phyloP scores from a whole-genome alignment of 2,329 filamentous ascomycete genomes.

The Arthroderma sp. region DNA sequence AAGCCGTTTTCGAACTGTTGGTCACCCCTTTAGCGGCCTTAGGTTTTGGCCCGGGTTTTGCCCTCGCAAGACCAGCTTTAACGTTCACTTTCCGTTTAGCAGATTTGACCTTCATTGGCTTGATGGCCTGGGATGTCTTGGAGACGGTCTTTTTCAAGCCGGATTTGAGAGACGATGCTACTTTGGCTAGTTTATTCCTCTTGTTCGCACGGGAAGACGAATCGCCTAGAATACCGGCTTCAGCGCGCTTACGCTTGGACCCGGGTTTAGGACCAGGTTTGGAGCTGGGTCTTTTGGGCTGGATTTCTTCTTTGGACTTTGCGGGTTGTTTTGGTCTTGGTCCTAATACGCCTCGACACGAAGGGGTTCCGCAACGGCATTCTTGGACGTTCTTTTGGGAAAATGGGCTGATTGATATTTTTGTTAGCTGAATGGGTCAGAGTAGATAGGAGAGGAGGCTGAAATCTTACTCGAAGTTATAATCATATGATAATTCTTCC shows the following conservation, averaged over 20 bases:
- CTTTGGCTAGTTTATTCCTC: conserved; percentile 11
- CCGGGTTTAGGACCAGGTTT: conserved; percentile 8
- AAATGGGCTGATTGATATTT: conserved; percentile 32
- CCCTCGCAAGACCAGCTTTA: background rate
- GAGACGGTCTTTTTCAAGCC: conserved; percentile 21
- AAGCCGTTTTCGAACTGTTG: background rate
- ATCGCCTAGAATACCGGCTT: conserved; percentile 14
- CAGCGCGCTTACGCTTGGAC: conserved; percentile 23
- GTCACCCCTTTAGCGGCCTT: background rate
- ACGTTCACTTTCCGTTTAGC: background rate
- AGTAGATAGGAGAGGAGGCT: background rate
- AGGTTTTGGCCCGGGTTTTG: background rate
- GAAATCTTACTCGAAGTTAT: conserved; percentile 51
- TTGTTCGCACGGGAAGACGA: conserved; percentile 20
- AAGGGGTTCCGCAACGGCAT: conserved; percentile 48
- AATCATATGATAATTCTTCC: conserved; percentile 92
- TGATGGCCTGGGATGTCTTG: conserved; percentile 8
- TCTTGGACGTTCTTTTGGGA: conserved; percentile 50
- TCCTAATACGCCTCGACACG: conserved; percentile 50
- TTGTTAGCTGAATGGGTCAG: background rate
- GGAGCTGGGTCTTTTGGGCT: conserved; percentile 13
- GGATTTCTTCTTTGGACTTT: conserved; percentile 16
- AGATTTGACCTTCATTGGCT: background rate
- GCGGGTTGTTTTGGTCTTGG: conserved; percentile 40
- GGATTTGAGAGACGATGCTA: conserved; percentile 20